Evolutionary conservation across 1,284 basidiomycete species (phyloP), one percentile per base, ranked within the genome.

Genomic region (Ganoderma sp.): DNA sequence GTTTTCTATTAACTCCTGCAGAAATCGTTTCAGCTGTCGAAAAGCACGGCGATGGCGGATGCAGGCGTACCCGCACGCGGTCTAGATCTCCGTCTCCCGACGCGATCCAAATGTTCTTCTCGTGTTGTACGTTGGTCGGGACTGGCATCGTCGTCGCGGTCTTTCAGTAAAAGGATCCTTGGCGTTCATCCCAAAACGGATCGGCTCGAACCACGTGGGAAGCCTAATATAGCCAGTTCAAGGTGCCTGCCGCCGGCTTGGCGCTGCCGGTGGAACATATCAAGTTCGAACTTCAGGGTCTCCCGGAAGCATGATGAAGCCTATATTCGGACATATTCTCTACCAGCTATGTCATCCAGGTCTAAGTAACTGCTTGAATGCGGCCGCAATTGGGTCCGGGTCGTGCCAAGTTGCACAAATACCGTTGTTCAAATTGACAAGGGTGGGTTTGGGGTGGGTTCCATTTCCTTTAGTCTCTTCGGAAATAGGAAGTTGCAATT

Each of bases 41-140:
- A 42, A 34, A 25, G 37, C 34, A 42, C 12, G 45, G 32, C 15
- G 34, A 41, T 19, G 32, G 28, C n/a, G 34, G 32, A 32, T 32
- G 6, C 7, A 42, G 12, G 48, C 76, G 50, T 61, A 81, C 81
- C 74, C 77, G 75, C 5, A 83, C 80, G 3, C 79, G 75, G 19
- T 75, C 77, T n/a, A 88, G 71, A 73, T 97, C 92, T 57, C 96
- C 96, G 77, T 97, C 95, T 34, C 88, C 90, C 1, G 95, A 93
- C 34, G 96, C 96, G 37, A 96, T 87, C 96, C 96, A 97, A 59
- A 97, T 90, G 80, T 97, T 97, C 78, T 89, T 91, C 64, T 77
- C 73, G 10, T 75, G 70, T 66, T 71, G 72, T 2, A 72, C 66
- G 41, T 52, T 70, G 14, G 77, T 76, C 2, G 80, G 75, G 19